A percentile compares a stretch with the other conserved stretches of the same genome.
These are phyloP conservation scores for Linum trigynum DNA, from an alignment of 345 rosid species.

Conservation along the genomic window DNA sequence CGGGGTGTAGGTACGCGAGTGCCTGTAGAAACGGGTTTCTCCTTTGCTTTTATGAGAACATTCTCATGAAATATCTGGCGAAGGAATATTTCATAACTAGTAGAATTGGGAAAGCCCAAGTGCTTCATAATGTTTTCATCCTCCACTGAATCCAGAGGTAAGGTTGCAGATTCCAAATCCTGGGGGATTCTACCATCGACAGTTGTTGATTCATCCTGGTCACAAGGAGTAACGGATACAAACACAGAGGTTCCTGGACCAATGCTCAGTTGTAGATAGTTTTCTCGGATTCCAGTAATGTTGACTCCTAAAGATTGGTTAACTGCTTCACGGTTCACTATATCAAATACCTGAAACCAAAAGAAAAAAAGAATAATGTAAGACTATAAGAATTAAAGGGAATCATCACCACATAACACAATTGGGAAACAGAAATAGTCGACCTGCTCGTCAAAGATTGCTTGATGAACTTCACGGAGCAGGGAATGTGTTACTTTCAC, in stretches of 20 bases:
- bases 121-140: slow-evolving; percentile 28
- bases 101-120: slow-evolving; percentile 39
- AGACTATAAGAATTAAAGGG: slow-evolving; percentile 10
- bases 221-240: slow-evolving; percentile 54
- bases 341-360: slow-evolving; percentile 63
- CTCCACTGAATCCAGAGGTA: slow-evolving; percentile 36
- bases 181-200: slow-evolving; percentile 23
- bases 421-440: background rate
- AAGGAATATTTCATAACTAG: slow-evolving; percentile 69
- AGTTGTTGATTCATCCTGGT: slow-evolving; percentile 24
- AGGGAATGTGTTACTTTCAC: slow-evolving; percentile 56
- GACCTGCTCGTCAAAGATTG: slow-evolving; percentile 89
- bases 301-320: slow-evolving; percentile 62
- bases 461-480: slow-evolving; percentile 64
- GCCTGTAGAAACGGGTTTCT: slow-evolving; percentile 29
- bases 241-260: slow-evolving; percentile 65
- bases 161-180: slow-evolving; percentile 30
- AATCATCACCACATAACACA: background rate
- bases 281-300: slow-evolving; percentile 77
- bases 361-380: slow-evolving; percentile 17
- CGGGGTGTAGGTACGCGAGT: slow-evolving; percentile 36
- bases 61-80: slow-evolving; percentile 73
- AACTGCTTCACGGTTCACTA: slow-evolving; percentile 70
- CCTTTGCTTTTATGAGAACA: slow-evolving; percentile 42
- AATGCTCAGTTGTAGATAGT: slow-evolving; percentile 59